phyloP scores from a whole-genome alignment of 108 stramenopile genomes.

The Skeletonema grethae region DNA sequence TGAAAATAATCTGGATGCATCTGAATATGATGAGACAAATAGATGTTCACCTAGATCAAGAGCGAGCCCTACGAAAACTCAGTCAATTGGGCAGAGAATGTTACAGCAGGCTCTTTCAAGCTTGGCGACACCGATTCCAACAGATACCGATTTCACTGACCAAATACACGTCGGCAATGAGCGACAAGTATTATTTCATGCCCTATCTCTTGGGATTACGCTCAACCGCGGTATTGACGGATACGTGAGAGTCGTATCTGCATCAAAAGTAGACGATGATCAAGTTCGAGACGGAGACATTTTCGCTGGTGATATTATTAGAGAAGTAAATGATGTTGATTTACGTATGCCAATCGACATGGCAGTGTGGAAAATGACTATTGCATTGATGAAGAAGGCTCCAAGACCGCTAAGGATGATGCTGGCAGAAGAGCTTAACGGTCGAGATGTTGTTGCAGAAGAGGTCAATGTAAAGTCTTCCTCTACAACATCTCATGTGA shows the following conservation, averaged over 20 bases:
- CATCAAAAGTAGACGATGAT: background rate
- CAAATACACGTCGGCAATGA: conserved; percentile 23
- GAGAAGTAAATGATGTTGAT: conserved; percentile 36
- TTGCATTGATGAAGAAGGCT: conserved; percentile 45
- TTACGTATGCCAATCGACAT: conserved; percentile 43
- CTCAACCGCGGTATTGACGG: conserved; percentile 42
- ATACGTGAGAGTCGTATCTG: conserved; percentile 34
- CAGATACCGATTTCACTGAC: background rate
- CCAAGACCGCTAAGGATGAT: conserved; percentile 38
- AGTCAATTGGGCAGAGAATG: background rate
- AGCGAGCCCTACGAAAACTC: background rate
- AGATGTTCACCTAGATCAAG: background rate
- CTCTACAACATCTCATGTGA: background rate
- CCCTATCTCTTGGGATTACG: conserved; percentile 33
- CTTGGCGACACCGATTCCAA: background rate
- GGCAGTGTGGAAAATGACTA: conserved; percentile 36
- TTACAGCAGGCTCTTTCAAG: background rate
- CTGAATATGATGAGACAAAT: background rate
- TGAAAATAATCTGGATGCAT: too few species aligned
- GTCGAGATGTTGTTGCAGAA: background rate
- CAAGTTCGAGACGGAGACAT: conserved; percentile 25
- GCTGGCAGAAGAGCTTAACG: conserved; percentile 15
- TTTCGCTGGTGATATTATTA: conserved; percentile 25
- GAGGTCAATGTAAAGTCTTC: background rate
- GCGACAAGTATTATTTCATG: conserved; percentile 25